phyloP scores from a whole-genome alignment of 352 stramenopile genomes.

The Pythium pyrilobum region DNA sequence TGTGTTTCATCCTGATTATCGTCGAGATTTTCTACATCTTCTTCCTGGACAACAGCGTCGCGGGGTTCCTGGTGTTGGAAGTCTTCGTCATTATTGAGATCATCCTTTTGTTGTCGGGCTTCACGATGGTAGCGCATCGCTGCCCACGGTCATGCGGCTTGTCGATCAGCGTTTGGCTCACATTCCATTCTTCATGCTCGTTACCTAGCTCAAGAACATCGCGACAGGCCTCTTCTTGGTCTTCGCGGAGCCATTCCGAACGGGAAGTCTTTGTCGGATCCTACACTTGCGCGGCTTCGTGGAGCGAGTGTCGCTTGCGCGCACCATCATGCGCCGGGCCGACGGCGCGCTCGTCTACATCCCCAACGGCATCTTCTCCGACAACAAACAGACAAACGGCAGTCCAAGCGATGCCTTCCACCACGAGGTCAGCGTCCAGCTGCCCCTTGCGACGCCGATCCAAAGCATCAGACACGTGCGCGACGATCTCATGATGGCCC shows the following conservation, averaged over 20 bases:
- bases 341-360: conserved; percentile 73
- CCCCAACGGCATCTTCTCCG: conserved; percentile 75
- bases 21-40: conserved; percentile 86
- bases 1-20: conserved; percentile 64
- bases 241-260: conserved; percentile 78
- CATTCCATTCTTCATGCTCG: not conserved
- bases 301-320: conserved; percentile 67
- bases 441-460: conserved; percentile 36
- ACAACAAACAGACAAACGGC: conserved; percentile 64
- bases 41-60: conserved; percentile 57
- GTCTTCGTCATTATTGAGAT: conserved; percentile 65
- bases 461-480: conserved; percentile 36
- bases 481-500: conserved; percentile 12
- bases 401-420: conserved; percentile 43
- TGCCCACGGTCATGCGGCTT: too few relatives aligned
- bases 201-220: conserved; percentile 70
- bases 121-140: conserved; percentile 42
- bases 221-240: conserved; percentile 78
- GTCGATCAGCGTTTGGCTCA: too few relatives aligned
- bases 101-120: conserved; percentile 50
- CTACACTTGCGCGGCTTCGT: conserved; percentile 52
- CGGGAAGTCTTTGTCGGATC: conserved; percentile 56
- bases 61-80: conserved; percentile 60
- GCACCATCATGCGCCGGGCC: conserved; percentile 57
- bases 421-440: conserved; percentile 40